Conservation (phyloP, 805 yeast genomes). For the Starmerella apis region DNA sequence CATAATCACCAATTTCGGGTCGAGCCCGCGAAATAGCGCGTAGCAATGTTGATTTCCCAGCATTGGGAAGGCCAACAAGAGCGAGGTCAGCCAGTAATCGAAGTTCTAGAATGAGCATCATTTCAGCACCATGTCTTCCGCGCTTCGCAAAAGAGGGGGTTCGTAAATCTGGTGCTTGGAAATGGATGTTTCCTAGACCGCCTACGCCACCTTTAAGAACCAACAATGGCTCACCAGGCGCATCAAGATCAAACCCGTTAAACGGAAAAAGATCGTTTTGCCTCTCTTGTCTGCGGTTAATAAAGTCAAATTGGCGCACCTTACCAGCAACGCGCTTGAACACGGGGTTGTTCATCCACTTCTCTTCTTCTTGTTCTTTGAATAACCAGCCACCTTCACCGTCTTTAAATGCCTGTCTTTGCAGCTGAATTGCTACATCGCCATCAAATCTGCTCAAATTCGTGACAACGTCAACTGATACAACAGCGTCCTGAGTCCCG, state of each 20-base stretch:
- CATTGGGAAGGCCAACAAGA: constrained; percentile 89
- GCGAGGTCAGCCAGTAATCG: constrained; percentile 89
- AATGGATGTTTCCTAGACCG: constrained; percentile 95
- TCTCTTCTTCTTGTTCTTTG: constrained; percentile 64
- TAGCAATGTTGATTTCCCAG: constrained; percentile 85
- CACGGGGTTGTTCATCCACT: constrained; percentile 54
- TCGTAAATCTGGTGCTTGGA: constrained; percentile 67
- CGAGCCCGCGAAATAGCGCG: constrained; percentile 80
- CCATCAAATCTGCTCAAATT: constrained; percentile 20
- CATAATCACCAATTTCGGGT: constrained; percentile 94
- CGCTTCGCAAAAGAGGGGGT: constrained; percentile 80
- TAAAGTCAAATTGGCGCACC: constrained; percentile 56
- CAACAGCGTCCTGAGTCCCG: background rate
- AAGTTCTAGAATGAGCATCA: constrained; percentile 66
- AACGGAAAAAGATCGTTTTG: constrained; percentile 62
- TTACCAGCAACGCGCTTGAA: constrained; percentile 54
- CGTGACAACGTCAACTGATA: constrained; percentile 20
- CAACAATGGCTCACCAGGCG: constrained; percentile 53
- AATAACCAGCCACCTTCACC: constrained; percentile 81
- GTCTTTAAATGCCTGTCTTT: constrained; percentile 48
- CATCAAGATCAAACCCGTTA: constrained; percentile 64
- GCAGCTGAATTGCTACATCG: constrained; percentile 39
- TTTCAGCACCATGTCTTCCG: constrained; percentile 63
- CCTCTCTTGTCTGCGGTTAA: constrained; percentile 47
- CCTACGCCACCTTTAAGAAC: constrained; percentile 80